Evolutionary conservation across 2,329 filamentous ascomycete genomes (phyloP).

Genomic region (Botrytis porri): DNA sequence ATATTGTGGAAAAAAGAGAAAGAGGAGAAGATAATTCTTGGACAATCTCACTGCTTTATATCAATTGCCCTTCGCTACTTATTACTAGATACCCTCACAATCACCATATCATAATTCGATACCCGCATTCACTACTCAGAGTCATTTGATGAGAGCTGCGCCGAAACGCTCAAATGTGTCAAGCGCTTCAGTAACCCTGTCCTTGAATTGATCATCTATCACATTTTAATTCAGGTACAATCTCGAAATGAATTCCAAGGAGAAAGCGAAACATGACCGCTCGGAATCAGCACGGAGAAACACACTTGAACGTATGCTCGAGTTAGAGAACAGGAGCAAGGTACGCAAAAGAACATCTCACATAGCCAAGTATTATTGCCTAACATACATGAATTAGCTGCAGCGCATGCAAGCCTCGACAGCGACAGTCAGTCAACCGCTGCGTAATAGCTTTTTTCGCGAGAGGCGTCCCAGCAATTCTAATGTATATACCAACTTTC

Average conservation of each 20-base stretch:
- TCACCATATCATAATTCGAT: background rate
- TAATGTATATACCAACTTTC: slow-evolving; percentile 20
- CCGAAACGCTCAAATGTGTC: slow-evolving; percentile 3
- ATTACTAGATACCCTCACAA: background rate
- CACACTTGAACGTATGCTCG: slow-evolving; percentile 55
- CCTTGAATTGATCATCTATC: slow-evolving; percentile 12
- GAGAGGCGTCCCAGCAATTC: slow-evolving; percentile 14
- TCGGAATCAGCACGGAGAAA: slow-evolving; percentile 25
- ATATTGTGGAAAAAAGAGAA: background rate
- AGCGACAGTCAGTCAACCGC: background rate
- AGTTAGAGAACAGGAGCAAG: slow-evolving; percentile 57
- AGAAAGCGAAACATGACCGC: slow-evolving; percentile 22
- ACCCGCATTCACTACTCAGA: background rate
- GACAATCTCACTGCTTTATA: background rate
- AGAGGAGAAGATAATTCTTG: background rate
- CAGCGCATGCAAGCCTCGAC: slow-evolving; percentile 39
- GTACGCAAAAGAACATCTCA: slow-evolving; percentile 42
- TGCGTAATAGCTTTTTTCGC: slow-evolving; percentile 11
- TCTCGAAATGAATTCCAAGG: slow-evolving; percentile 23
- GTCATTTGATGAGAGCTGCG: background rate
- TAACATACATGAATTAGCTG: slow-evolving; percentile 39
- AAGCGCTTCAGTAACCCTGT: background rate
- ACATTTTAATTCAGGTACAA: background rate
- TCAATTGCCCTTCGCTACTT: background rate
- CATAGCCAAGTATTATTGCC: slow-evolving; percentile 31